Evolutionary conservation across 139 green algal species (phyloP).

Genomic region (Chlorella sp.): DNA sequence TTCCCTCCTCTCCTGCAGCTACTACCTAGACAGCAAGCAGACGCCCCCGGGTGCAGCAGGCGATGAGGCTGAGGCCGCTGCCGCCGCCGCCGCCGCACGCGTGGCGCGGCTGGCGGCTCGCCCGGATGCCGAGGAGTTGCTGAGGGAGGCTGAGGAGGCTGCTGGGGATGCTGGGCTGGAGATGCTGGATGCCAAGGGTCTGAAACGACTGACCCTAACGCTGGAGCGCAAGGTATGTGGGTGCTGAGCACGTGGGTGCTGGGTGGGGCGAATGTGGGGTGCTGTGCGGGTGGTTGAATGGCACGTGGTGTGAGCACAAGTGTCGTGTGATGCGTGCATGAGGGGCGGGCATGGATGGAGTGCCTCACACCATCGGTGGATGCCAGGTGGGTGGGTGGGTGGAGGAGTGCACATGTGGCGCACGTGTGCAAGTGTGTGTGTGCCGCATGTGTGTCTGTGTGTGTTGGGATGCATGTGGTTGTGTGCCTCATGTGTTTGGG

Average conservation of each 20-base stretch:
- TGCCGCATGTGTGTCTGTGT: too few species aligned
- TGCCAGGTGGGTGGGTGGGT: too few species aligned
- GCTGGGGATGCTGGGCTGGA: slow-evolving; percentile 70
- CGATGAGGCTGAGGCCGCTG: not conserved
- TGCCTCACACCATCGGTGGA: not conserved
- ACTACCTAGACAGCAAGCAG: slow-evolving; percentile 41
- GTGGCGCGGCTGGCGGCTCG: not conserved
- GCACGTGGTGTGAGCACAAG: not conserved
- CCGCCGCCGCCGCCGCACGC: not conserved
- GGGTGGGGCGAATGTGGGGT: not conserved
- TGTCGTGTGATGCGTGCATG: not conserved
- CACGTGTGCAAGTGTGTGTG: too few species aligned
- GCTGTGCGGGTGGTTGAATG: not conserved
- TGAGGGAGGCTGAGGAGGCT: slow-evolving; percentile 79
- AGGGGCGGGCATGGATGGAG: not conserved
- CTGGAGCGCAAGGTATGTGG: slow-evolving; percentile 76
- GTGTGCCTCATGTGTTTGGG: too few species aligned
- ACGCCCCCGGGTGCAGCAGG: not conserved
- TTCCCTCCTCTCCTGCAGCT: slow-evolving; percentile 34
- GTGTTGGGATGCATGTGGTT: too few species aligned
- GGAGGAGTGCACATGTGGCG: too few species aligned
- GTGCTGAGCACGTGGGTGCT: not conserved
- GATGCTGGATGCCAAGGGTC: slow-evolving; percentile 70
- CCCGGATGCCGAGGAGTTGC: slow-evolving; percentile 70
- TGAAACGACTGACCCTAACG: slow-evolving; percentile 69